Percentiles rank a stretch among this genome's conserved stretches.
Conservation (phyloP, 768 basidiomycete genomes). For the Tulasnella sp. region DNA sequence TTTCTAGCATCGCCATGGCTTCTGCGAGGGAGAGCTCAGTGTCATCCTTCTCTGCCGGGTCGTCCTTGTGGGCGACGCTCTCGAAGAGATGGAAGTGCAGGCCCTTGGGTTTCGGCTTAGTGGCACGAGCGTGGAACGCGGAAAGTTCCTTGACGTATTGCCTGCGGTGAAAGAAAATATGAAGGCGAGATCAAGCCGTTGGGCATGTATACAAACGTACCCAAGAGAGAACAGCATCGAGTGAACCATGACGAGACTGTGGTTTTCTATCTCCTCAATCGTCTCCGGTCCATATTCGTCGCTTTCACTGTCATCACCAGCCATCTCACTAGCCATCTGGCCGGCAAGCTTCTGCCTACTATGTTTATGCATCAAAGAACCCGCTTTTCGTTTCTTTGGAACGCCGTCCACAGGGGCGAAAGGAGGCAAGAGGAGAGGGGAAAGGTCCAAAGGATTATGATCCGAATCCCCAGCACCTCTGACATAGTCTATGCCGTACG, state of each 20-base stretch:
- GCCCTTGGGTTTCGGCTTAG: conserved; percentile 14
- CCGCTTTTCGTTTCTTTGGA: conserved; percentile 3
- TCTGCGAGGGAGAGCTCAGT: conserved; percentile 21
- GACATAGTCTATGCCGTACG: conserved; percentile 16
- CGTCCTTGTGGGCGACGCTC: not conserved
- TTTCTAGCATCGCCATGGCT: conserved; percentile 24
- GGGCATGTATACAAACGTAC: conserved; percentile 10
- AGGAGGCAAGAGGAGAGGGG: not conserved
- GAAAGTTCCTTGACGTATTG: conserved; percentile 22
- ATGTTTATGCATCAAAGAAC: conserved; percentile 2
- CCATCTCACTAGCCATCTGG: too few relatives aligned
- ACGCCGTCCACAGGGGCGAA: not conserved
- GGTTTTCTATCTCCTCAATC: conserved; percentile 3
- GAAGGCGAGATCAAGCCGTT: conserved; percentile 9
- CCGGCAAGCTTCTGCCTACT: too few relatives aligned
- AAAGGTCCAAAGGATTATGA: not conserved
- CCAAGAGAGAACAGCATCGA: conserved; percentile 23
- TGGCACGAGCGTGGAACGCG: conserved; percentile 20
- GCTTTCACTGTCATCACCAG: not conserved
- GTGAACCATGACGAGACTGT: conserved; percentile 22
- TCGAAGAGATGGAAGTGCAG: conserved; percentile 26
- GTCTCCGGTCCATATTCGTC: conserved; percentile 15
- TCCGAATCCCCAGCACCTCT: conserved; percentile 11
- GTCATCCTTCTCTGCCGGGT: too few relatives aligned
- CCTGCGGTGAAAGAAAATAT: conserved; percentile 12